Conservation (phyloP, 495 filamentous ascomycete genomes). For the Trichoderma virens region DNA sequence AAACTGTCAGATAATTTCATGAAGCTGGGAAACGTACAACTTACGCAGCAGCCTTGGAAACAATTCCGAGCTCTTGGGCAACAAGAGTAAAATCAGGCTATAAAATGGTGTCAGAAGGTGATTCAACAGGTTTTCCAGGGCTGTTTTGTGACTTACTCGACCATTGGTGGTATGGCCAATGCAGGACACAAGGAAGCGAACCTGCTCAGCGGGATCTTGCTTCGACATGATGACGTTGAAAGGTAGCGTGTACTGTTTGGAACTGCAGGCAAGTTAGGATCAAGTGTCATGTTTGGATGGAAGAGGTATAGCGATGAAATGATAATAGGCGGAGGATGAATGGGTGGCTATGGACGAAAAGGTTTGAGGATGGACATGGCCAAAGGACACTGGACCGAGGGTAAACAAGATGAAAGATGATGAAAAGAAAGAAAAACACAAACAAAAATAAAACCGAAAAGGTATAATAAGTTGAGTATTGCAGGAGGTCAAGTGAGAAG, state of each 20-base stretch:
- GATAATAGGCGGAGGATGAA: too few relatives aligned
- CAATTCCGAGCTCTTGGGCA: conserved; percentile 53
- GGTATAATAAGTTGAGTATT: background rate
- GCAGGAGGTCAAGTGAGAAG: background rate
- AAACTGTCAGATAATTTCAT: background rate
- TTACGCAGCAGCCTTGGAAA: conserved; percentile 60
- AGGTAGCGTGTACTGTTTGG: background rate
- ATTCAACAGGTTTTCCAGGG: background rate
- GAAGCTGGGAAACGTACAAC: conserved; percentile 24
- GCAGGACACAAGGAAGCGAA: conserved; percentile 58
- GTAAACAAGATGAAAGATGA: background rate
- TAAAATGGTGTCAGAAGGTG: conserved; percentile 14
- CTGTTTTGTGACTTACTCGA: conserved; percentile 35
- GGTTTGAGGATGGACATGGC: background rate
- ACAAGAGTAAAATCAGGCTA: conserved; percentile 57
- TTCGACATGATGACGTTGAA: conserved; percentile 36
- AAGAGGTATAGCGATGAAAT: background rate
- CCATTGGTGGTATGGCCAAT: conserved; percentile 49
- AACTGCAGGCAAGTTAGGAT: background rate
- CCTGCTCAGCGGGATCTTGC: conserved; percentile 43
- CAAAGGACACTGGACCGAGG: background rate
- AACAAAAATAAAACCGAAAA: background rate
- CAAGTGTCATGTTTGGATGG: background rate
- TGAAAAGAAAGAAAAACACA: background rate
- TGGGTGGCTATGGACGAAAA: too few relatives aligned